Evolutionary conservation across 192 early-diverging fungal species (phyloP).

Genomic region (Coemansia umbellata): DNA sequence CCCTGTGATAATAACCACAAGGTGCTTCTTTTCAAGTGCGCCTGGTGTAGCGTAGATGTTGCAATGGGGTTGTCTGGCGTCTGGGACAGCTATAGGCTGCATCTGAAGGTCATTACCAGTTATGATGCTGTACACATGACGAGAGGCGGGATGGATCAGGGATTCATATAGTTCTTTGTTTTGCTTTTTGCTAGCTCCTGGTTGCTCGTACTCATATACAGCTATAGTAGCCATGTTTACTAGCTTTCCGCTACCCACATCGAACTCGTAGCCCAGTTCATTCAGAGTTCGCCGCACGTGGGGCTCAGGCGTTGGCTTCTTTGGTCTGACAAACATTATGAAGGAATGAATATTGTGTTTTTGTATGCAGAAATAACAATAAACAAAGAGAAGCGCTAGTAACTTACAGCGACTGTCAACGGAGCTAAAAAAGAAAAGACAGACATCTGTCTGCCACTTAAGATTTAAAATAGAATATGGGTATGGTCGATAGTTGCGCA

Average conservation of each 20-base stretch:
- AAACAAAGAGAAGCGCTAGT: too few species aligned
- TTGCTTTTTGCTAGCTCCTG: constrained; percentile 3
- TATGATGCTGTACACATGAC: constrained; percentile 19
- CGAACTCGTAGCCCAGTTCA: constrained; percentile 37
- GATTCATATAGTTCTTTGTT: constrained; percentile 19
- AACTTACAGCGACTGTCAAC: too few species aligned
- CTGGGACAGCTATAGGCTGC: constrained; percentile 36
- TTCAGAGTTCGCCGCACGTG: constrained; percentile 13
- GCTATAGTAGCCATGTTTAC: constrained; percentile 11
- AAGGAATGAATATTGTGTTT: too few species aligned
- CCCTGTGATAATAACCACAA: constrained; percentile 35
- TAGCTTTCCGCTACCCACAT: constrained; percentile 18
- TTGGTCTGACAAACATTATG: constrained; percentile 46
- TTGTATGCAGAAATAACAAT: too few species aligned
- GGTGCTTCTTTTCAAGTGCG: constrained; percentile 19
- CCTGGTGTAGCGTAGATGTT: constrained; percentile 32
- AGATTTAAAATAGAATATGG: neutral
- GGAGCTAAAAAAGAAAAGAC: too few species aligned
- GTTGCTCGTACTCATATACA: constrained; percentile 5
- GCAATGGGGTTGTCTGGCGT: constrained; percentile 19
- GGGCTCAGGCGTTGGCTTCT: constrained; percentile 10
- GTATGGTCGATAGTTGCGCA: too few species aligned
- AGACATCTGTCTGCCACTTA: too few species aligned
- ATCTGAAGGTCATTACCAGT: constrained; percentile 17
- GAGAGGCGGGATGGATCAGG: constrained; percentile 18